Conservation (phyloP, 257 asterid species). For the Nicotiana sylvestris region DNA sequence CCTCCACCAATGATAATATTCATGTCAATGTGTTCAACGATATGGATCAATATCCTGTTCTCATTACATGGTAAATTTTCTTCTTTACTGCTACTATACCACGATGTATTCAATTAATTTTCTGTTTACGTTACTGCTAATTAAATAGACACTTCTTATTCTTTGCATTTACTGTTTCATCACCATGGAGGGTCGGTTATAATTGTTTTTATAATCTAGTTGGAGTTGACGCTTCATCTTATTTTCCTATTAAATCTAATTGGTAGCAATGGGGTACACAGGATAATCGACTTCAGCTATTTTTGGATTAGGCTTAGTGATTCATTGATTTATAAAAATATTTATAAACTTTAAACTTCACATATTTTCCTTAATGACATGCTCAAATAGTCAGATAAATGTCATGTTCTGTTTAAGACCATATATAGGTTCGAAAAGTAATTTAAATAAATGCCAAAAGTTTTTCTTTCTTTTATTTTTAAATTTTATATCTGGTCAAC, state of each 20-base stretch:
- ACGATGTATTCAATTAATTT: neutral
- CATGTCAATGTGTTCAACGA: constrained; percentile 57
- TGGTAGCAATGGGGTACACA: too few species aligned
- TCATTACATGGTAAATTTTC: constrained; percentile 58
- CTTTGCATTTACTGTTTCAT: neutral
- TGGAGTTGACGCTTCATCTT: neutral
- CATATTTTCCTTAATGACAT: too few species aligned
- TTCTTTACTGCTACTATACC: neutral
- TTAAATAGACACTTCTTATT: neutral
- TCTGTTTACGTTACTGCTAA: neutral
- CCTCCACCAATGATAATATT: constrained; percentile 52
- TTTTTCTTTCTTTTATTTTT: too few species aligned
- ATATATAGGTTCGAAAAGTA: too few species aligned
- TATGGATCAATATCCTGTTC: constrained; percentile 55
- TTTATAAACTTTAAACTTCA: too few species aligned
- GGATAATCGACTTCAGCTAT: too few species aligned
- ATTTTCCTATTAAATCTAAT: neutral
- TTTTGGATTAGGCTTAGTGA: too few species aligned
- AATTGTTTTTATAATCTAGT: neutral
- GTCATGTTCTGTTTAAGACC: too few species aligned
- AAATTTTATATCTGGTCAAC: too few species aligned
- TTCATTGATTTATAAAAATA: too few species aligned
- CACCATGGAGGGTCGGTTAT: neutral
- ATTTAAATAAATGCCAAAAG: too few species aligned
- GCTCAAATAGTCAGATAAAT: too few species aligned